Base-by-base conservation (phyloP, 163 green algal genomes). In the Chlamydomonas reinhardtii region DNA sequence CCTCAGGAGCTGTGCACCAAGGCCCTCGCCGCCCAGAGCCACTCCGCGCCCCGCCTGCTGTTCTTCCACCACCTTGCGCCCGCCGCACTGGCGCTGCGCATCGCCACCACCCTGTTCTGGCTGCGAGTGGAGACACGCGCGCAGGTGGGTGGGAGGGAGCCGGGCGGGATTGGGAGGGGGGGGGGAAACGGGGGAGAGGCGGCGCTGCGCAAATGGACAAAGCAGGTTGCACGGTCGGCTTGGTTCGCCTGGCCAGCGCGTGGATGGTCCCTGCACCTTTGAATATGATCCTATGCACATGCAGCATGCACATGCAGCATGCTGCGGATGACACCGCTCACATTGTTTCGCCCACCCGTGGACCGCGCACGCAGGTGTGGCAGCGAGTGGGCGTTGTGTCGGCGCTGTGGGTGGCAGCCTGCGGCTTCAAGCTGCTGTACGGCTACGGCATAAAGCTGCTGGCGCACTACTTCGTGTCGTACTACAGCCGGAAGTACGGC, bases 1-100 rank as follows among this genome's bases (percentile, higher is more conserved):
- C 39, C 39, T 39, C 88, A 94, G 71, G 95, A 98, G 75, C 84
- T 99, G 31, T 98, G 94, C 87, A 89, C 95, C 37, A 93, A 95
- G 74, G 89, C 94, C 2, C 70, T 92, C 17, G 72, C 81, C 35
- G 87, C 88, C 19, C 92, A 96, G 89, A 94, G 84, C 66, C 94
- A 98, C 92, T 96, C 92, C 65, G 88, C 94, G 15, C 94, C 97
- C 83, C 93, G 93, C 74, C 90, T 97, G 43, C 92, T 99, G 69
- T 92, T 90, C 8, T 98, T 98, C 73, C 94, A 97, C 74, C 96
- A 96, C 24, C 91, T 98, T 80, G 95, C 94, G 0, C 90, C 94
- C 35, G 94, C 94, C 27, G 94, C 94, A 17, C 87, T 99, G 37
- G 90, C 94, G 62, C 77, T 98, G 52, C 90, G 96, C 17, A 96